Conservation (phyloP, 164 flowering plant genomes). For the Santalum album region DNA sequence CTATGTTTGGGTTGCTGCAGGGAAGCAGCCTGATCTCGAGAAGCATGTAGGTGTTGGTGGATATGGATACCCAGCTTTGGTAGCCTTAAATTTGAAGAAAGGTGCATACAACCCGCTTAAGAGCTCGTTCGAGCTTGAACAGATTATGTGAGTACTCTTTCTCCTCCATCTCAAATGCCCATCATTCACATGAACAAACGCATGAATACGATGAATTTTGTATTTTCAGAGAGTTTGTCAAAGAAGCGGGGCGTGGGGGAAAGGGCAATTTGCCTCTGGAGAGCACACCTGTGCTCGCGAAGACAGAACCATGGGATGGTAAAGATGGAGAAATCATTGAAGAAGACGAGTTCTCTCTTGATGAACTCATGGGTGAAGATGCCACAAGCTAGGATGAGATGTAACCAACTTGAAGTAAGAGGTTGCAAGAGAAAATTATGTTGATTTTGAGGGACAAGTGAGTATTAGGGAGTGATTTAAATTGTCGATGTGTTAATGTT, state of each 20-base stretch:
- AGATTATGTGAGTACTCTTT: conserved; percentile 46
- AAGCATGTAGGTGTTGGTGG: conserved; percentile 92
- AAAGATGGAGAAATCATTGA: conserved; percentile 86
- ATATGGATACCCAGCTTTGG: conserved; percentile 94
- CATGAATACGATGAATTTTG: too few relatives aligned
- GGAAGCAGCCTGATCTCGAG: conserved; percentile 91
- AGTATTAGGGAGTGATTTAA: too few relatives aligned
- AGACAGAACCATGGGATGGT: conserved; percentile 92
- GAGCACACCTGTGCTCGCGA: conserved; percentile 40
- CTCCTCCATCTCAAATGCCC: background rate
- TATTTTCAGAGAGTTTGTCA: conserved; percentile 80
- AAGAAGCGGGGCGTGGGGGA: conserved; percentile 82
- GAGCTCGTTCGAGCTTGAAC: conserved; percentile 80
- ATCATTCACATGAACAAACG: background rate
- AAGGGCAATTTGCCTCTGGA: conserved; percentile 75
- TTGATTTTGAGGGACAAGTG: too few relatives aligned
- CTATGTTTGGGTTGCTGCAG: conserved; percentile 91
- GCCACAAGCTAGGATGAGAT: conserved; percentile 44
- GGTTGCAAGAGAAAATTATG: too few relatives aligned
- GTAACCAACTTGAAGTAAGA: too few relatives aligned
- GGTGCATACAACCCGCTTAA: conserved; percentile 82
- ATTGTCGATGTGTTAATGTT: too few relatives aligned
- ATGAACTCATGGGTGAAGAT: conserved; percentile 88
- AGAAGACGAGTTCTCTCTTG: conserved; percentile 98
- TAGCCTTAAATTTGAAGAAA: conserved; percentile 82